Evolutionary conservation across 164 flowering plant genomes (phyloP), one percentile per base, ranked within the genome.

Genomic region (Paratinospora sagittata): DNA sequence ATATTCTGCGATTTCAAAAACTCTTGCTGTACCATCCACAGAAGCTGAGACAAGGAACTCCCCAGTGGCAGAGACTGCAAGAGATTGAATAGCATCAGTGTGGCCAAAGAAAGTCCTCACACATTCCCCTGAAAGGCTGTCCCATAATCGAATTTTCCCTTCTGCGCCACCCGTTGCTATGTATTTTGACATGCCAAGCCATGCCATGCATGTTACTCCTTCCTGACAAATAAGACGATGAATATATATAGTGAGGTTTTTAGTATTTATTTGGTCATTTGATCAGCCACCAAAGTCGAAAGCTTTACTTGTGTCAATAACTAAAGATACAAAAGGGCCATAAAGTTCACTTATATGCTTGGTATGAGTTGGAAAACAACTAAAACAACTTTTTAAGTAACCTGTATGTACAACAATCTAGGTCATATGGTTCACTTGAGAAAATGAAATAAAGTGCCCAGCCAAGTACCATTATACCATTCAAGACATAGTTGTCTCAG

Each of bases 61-160:
- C 24, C 69, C 75, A 65, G 81, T 76, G 5, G 87, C 78, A 45
- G 97, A 88, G 6, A 83, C 73, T 6, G 87, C 83, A 1, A 92
- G 37, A 17, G 90, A 81, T 67, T 88, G 96, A 70, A 92, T 84
- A 24, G 85, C 82, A 70, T 81, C 83, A 26, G 81, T 27, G 61
- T 95, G 98, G 9, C 97, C 97, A 4, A 72, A 76, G 77, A 90
- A 90, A 27, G 86, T 85, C 79, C 65, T 83, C 19, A 74, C 80
- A 73, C 90, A 85, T 5, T 83, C 84, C 26, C 97, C 96, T 9
- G 96, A 90, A 10, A 87, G 91, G 73, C 90, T 83, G 60, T 95
- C 96, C 99, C 99, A 95, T 13, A 95, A 17, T 16, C 90, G 78
- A 16, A 95, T 86, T 78, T 81, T 89, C 2, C 96, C 97, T 73